Conservation (phyloP, 805 yeast genomes). For the Jamesozyma rosinii region DNA sequence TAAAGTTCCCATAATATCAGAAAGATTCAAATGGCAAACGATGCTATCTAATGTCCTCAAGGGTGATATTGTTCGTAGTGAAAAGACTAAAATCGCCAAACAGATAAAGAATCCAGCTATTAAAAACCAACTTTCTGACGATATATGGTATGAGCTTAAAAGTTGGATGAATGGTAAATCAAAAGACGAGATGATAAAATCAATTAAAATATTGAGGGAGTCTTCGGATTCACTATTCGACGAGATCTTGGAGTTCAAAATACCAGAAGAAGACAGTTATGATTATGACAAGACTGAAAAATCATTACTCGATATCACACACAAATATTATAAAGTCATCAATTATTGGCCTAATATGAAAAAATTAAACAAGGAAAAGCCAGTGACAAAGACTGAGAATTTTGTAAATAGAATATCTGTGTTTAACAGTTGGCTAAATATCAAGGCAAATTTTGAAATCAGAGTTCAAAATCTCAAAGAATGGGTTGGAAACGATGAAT, state of each 20-base stretch:
- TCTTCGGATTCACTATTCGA: slow-evolving; percentile 65
- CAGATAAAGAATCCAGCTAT: slow-evolving; percentile 30
- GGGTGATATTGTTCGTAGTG: slow-evolving; percentile 89
- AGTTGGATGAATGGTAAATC: slow-evolving; percentile 77
- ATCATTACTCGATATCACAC: slow-evolving; percentile 50
- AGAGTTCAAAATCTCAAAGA: slow-evolving; percentile 51
- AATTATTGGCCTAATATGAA: slow-evolving; percentile 70
- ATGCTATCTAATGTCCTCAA: slow-evolving; percentile 85
- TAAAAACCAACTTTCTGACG: slow-evolving; percentile 26
- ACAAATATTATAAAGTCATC: slow-evolving; percentile 56
- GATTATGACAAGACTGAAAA: slow-evolving; percentile 32
- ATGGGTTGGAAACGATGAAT: slow-evolving; percentile 81
- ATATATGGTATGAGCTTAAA: slow-evolving; percentile 77
- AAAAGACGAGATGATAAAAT: slow-evolving; percentile 64
- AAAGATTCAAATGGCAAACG: slow-evolving; percentile 90
- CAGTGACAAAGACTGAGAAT: slow-evolving; percentile 52
- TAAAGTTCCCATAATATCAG: slow-evolving; percentile 40
- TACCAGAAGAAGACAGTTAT: slow-evolving; percentile 35
- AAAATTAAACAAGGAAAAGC: slow-evolving; percentile 73
- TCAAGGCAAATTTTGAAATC: slow-evolving; percentile 56
- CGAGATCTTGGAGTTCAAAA: slow-evolving; percentile 55
- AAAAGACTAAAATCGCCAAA: slow-evolving; percentile 65
- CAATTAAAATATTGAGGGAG: slow-evolving; percentile 60
- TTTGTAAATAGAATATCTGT: slow-evolving; percentile 66
- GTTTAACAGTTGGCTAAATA: slow-evolving; percentile 71